These are phyloP conservation scores for Basipetospora sp. DNA, from an alignment of 2,329 filamentous ascomycete genomes.

Conservation along the genomic window DNA sequence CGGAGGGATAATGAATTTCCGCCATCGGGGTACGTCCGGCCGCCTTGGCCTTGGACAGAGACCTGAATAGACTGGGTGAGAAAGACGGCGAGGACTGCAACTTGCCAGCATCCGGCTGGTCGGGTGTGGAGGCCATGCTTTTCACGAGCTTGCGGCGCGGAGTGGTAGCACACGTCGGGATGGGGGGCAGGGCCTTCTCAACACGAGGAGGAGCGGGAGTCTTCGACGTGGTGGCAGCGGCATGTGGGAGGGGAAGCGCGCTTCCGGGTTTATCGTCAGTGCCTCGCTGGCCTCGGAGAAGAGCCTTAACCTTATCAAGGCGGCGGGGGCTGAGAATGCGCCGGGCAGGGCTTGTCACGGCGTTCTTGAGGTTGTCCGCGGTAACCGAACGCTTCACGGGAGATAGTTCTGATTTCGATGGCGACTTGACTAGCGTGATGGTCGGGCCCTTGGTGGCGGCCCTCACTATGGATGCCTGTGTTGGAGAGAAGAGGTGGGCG, in stretches of 20 bases:
- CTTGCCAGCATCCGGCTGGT: conserved; percentile 15
- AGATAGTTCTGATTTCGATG: conserved; percentile 29
- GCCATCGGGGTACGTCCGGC: conserved; percentile 1
- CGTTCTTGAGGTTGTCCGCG: conserved; percentile 28
- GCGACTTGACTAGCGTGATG: conserved; percentile 24
- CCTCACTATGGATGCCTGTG: conserved; percentile 57
- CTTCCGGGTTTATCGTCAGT: conserved; percentile 26
- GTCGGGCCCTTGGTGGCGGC: conserved; percentile 14
- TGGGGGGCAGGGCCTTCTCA: conserved; percentile 37
- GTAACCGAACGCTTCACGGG: conserved; percentile 36
- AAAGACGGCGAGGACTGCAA: conserved; percentile 40
- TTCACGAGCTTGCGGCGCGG: conserved; percentile 54
- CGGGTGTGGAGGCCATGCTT: conserved; percentile 48
- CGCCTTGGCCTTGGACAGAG: conserved; percentile 17
- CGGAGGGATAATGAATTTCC: conserved; percentile 15
- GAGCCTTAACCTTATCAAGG: conserved; percentile 43
- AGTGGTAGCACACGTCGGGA: conserved; percentile 33
- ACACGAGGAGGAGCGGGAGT: conserved; percentile 30
- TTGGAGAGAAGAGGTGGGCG: conserved; percentile 55
- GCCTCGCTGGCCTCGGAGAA: conserved; percentile 27
- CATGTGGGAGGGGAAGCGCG: conserved; percentile 25
- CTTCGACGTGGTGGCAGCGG: conserved; percentile 21
- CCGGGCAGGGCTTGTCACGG: conserved; percentile 14
- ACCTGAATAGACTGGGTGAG: conserved; percentile 33
- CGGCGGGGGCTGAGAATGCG: conserved; percentile 33